Evolutionary conservation across 1,139 yeast species (phyloP), one percentile per base, ranked within the genome.

Genomic region (Debaryomycetaceae sp.): DNA sequence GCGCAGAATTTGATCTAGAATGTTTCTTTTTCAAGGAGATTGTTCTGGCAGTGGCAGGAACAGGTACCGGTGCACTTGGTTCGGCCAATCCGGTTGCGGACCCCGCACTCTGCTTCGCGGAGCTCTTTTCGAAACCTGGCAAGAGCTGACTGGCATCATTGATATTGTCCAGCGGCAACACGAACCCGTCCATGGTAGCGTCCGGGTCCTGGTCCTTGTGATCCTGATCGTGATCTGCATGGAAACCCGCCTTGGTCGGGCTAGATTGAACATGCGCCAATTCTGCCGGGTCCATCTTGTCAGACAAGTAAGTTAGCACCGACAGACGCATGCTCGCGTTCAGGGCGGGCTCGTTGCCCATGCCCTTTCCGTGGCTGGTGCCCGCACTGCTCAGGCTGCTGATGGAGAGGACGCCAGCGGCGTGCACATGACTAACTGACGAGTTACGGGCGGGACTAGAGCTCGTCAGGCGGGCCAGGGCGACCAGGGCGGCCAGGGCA

Each of bases 241-340:
- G n/a, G n/a, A n/a, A n/a, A n/a, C 36, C 23, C 25, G 36, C 32
- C 32, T 36, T 44, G 30, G 36, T 32, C 2, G 57, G 55, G 32
- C 54, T 47, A 14, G 23, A 26, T 25, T 38, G 37, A 41, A 43
- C 53, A 19, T 55, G 61, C 11, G 49, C 44, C 33, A 61, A 49
- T 28, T 64, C 71, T 35, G 62, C 49, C 12, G 57, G 52, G 30
- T 63, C 69, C 49, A 64, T 64, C 41, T 58, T 62, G 40, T 63
- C 70, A 37, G 63, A 71, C 43, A 64, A 53, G 36, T 64, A 64
- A 40, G 62, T 55, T 37, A 65, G 51, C 3, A 62, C 69, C 3
- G 68, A 57, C 37, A 60, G 62, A 26, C 67, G 46, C 44, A 61
- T 60, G 31, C 49, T 50, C 18, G 56, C 55, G 25, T 45, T 43